Evolutionary conservation across 1,284 basidiomycete species (phyloP), one percentile per base, ranked within the genome.

Genomic region (Cutaneotrichosporon daszewskae): DNA sequence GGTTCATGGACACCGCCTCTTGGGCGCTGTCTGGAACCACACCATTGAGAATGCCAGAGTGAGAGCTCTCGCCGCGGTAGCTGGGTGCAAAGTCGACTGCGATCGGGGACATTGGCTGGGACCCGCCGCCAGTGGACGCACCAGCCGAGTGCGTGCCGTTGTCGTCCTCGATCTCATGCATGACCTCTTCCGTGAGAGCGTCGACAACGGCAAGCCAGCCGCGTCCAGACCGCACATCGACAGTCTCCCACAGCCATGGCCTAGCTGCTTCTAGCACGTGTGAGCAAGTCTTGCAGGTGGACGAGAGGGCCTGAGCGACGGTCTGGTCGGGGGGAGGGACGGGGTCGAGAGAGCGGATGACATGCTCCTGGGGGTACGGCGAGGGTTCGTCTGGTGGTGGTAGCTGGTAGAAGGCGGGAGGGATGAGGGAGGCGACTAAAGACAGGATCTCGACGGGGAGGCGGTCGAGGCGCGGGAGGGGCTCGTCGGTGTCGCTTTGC

Each of bases 121-220:
- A 32, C 9, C 28, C 28, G 7, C 13, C 13, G 6, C 13, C 28
- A 9, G 28, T 31, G 13, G 28, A 31, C 14, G 28, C 28, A 9
- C 13, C 28, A 31, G 28, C 28, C 8, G 28, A 31, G 28, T 16
- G 16, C 32, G 4, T 47, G 8, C 13, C 51, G 10, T 51, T 39
- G 24, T 40, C 43, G 26, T 27, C 46, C 1, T 38, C 37, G 19
- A 47, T 41, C 13, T 31, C 16, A 24, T 58, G 45, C 16, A 57
- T 52, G 23, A 71, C 60, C 43, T 71, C 66, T 42, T 69, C 68
- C 2, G 64, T 66, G 36, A 72, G 48, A 0, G 66, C 69, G 47
- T 70, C 60, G 34, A 72, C 69, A 28, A 72, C 63, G 9, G 64
- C 60, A 34, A 72, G 56, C 69, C 69, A 72, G n/a, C 67, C 68